Percentiles rank a stretch among this genome's conserved stretches.
These are phyloP conservation scores for Ananas comosus DNA, from an alignment of 176 grass and related monocot species.

Conservation along the genomic window DNA sequence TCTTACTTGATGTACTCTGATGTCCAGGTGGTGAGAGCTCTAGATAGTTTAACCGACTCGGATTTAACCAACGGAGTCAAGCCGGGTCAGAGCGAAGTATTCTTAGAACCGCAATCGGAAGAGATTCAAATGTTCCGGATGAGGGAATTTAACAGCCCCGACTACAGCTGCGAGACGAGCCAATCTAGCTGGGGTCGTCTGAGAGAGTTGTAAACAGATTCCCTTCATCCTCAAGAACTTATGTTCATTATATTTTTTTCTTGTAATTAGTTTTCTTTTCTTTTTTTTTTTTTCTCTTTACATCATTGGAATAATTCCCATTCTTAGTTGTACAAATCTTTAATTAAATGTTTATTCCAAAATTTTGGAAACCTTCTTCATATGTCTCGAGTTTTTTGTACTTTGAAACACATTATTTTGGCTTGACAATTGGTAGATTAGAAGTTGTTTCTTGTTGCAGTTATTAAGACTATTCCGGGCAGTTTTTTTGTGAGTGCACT, in stretches of 20 bases:
- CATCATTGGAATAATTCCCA: background rate
- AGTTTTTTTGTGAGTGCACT: too few species aligned
- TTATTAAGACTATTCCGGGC: too few species aligned
- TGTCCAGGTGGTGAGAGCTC: conserved; percentile 82
- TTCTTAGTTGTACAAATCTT: too few species aligned
- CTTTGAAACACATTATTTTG: too few species aligned
- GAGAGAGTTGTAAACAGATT: conserved; percentile 59
- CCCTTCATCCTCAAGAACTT: conserved; percentile 42
- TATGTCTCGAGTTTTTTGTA: too few species aligned
- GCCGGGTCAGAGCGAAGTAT: conserved; percentile 75
- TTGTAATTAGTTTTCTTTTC: conserved; percentile 61
- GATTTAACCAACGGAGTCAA: conserved; percentile 86
- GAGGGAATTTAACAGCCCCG: conserved; percentile 62
- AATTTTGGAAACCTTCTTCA: too few species aligned
- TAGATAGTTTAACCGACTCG: conserved; percentile 81
- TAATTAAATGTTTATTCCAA: too few species aligned
- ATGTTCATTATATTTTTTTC: conserved; percentile 59
- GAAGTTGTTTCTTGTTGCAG: too few species aligned
- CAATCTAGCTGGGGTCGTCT: conserved; percentile 45
- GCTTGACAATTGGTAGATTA: too few species aligned
- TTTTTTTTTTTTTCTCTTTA: conserved; percentile 37
- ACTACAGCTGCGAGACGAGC: conserved; percentile 65
- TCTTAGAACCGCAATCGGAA: conserved; percentile 68
- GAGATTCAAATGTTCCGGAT: conserved; percentile 93
- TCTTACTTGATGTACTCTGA: background rate